A percentile compares a stretch with the other conserved stretches of the same genome.
Evolutionary conservation across 257 asterid species (phyloP).

Genomic region (Solanum appendiculatum): DNA sequence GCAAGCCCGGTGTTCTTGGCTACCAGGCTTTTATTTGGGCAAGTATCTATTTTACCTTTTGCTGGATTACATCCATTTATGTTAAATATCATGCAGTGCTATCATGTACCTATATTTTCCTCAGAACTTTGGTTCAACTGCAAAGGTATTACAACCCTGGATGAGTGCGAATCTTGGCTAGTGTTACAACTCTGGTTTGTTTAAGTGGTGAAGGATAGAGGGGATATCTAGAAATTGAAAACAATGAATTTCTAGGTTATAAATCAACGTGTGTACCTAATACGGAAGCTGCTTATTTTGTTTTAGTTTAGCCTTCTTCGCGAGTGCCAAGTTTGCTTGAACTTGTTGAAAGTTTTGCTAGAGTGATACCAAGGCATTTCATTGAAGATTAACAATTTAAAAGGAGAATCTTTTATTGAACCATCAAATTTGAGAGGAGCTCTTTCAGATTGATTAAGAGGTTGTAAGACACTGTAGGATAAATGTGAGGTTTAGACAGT

Average conservation of each 20-base stretch:
- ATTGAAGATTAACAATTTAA: too few relatives aligned
- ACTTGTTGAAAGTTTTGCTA: background rate
- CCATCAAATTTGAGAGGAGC: background rate
- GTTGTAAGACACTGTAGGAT: background rate
- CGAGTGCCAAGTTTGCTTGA: background rate
- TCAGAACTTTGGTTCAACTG: background rate
- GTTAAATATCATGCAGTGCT: background rate
- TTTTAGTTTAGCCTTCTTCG: background rate
- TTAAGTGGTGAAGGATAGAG: background rate
- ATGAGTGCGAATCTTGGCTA: background rate
- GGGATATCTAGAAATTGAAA: background rate
- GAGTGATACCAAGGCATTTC: background rate
- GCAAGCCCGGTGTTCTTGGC: slow-evolving; percentile 62
- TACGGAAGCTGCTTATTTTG: background rate
- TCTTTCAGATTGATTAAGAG: background rate
- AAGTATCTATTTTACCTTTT: slow-evolving; percentile 4
- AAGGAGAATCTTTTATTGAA: background rate
- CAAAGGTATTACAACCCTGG: background rate
- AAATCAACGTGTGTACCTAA: background rate
- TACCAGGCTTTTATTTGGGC: slow-evolving; percentile 59
- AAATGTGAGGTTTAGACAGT: background rate
- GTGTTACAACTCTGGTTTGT: background rate
- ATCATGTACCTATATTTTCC: background rate
- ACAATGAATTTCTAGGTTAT: background rate
- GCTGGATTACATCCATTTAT: background rate